A percentile compares a stretch with the other conserved stretches of the same genome.
Evolutionary conservation across 768 basidiomycete genomes (phyloP).

Genomic region (Hygrocybe punicea): DNA sequence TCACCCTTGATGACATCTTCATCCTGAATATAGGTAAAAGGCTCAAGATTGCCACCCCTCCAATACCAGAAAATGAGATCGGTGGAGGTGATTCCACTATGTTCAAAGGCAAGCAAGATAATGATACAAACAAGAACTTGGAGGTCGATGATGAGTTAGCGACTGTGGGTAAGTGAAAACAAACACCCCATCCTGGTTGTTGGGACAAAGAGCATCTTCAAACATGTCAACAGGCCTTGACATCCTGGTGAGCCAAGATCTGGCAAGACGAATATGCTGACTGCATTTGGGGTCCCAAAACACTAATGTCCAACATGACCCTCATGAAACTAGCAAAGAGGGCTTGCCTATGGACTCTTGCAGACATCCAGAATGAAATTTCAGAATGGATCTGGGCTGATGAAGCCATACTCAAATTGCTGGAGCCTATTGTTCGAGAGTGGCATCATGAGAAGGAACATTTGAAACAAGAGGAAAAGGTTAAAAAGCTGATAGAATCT

Average conservation of each 20-base stretch:
- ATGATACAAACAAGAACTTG: neutral
- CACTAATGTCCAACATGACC: neutral
- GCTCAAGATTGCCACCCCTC: neutral
- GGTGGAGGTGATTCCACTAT: neutral
- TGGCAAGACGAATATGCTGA: neutral
- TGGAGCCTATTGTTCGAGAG: conserved; percentile 13
- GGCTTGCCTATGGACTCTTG: conserved; percentile 9
- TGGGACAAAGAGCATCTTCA: neutral
- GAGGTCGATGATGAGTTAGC: neutral
- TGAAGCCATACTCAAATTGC: conserved; percentile 16
- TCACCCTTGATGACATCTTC: neutral
- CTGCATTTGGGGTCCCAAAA: neutral
- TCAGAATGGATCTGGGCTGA: conserved; percentile 13
- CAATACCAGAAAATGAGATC: neutral
- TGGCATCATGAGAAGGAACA: conserved; percentile 4
- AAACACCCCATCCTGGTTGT: neutral
- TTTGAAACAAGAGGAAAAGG: conserved; percentile 8
- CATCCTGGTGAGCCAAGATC: neutral
- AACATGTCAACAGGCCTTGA: neutral
- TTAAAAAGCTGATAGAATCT: conserved; percentile 6
- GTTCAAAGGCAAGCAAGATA: neutral
- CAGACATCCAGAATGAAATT: conserved; percentile 9
- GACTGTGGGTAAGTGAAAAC: neutral
- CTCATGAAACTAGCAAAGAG: neutral
- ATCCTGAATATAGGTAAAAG: neutral